Conservation (phyloP, 2,329 filamentous ascomycete species). For the Penicillium sp. region DNA sequence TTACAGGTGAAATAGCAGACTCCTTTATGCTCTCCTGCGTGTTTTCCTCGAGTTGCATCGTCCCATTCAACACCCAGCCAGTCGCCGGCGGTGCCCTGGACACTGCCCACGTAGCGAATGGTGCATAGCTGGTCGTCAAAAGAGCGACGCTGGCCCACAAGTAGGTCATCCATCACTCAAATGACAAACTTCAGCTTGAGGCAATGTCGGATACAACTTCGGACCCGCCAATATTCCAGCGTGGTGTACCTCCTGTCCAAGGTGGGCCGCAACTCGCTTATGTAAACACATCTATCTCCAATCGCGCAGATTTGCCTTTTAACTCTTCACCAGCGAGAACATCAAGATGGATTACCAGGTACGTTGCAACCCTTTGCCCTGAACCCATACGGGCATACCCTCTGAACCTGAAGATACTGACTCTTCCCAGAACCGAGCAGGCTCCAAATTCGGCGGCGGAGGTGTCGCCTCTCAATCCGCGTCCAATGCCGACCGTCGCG, state of each 20-base stretch:
- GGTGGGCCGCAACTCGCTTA: conserved; percentile 24
- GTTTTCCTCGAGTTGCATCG: conserved; percentile 81
- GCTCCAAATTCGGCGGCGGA: conserved; percentile 96
- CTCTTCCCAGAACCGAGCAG: conserved; percentile 76
- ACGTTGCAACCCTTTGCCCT: conserved; percentile 13
- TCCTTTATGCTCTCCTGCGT: conserved; percentile 81
- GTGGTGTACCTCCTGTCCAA: conserved; percentile 3
- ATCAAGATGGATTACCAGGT: conserved; percentile 59
- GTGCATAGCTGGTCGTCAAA: conserved; percentile 80
- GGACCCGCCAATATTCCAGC: not conserved
- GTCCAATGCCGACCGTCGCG: conserved; percentile 94
- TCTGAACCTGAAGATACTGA: conserved; percentile 18
- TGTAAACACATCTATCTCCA: conserved; percentile 24
- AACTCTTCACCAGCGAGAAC: conserved; percentile 11
- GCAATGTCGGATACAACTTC: not conserved
- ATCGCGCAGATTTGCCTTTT: conserved; percentile 17
- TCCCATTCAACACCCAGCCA: conserved; percentile 99
- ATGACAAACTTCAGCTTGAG: not conserved
- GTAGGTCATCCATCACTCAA: conserved; percentile 9
- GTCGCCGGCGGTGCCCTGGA: conserved; percentile 73
- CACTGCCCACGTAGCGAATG: conserved; percentile 77
- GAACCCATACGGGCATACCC: too few relatives aligned
- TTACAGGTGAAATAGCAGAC: conserved; percentile 82
- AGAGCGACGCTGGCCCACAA: conserved; percentile 75
- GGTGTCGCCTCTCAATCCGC: conserved; percentile 92